Base-by-base conservation (phyloP, 805 yeast genomes). In the Schwanniomyces yamadae region DNA sequence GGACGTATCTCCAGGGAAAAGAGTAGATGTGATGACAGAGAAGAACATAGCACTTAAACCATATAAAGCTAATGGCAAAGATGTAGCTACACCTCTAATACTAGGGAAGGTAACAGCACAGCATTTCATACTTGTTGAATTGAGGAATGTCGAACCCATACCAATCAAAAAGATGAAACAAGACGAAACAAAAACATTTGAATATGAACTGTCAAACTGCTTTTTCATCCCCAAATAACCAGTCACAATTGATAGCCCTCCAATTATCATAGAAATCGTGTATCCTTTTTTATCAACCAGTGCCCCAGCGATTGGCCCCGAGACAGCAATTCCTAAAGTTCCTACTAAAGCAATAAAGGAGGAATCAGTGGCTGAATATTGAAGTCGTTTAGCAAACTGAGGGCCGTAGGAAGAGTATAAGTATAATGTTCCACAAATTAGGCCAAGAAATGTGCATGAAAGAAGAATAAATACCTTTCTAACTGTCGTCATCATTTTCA, bases 351-450 rank as follows among this genome's bases (percentile, higher is more conserved):
- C 90, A 3, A 84, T 71, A 19, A 70, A 52, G 4, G 89, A 78
- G 4, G 84, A 68, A 35, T 81, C 73, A 0, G 85, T 69, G 2
- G 85, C 87, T 1, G 77, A 54, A 46, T 85, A 77, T 14, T 61
- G 60, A 35, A 85, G 68, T 34, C 69, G 67, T 19, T 57, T 57
- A 1, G 89, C 85, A 36, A 84, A 67, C 54, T 85, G 93, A 0
- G 95, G 91, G 24, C 88, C 82, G 55, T 78, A 85, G 1, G 87
- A 85, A 6, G 86, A 79, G 59, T 80, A 85, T 30, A 84, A 63
- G 57, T 85, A 85, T 49, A 83, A 63, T 1, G 93, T 85, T 1
- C 95, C 95, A 47, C 86, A 78, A 12, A 74, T 73, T 31, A 81
- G 56, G 9, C 83, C 84, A 45, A 65, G 35, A 53, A 58, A 59